Base-by-base conservation (phyloP, 2,329 filamentous ascomycete species). In the Penicillium occitanis region DNA sequence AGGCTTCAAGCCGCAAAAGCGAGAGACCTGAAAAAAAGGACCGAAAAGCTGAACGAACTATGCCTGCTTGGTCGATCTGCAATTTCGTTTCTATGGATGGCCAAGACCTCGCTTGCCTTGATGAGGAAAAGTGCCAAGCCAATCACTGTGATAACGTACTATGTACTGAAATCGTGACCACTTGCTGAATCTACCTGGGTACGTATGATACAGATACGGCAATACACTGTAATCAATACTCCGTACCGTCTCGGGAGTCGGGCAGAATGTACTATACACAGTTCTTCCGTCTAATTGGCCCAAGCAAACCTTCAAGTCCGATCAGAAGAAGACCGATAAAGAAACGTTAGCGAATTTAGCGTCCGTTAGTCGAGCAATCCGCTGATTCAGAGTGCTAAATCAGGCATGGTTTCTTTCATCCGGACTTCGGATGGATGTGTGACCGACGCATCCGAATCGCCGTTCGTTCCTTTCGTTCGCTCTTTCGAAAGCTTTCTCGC, bases 41-140 rank as follows among this genome's bases (percentile, higher is more conserved):
- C 25, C 50, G 40, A 19, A 42, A 17, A 46, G 22, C 57, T 60
- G 57, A 60, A 33, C 4, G 37, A 5, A 30, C 25, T 63, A 63
- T 44, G 35, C 55, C 63, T 65, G 63, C 63, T 65, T 61, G 30
- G 57, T 65, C 55, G 55, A 61, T 65, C 48, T 25, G 44, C 28
- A 65, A 65, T 46, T 30, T 60, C 7, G 37, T 10, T 46, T 44
- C 5, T 44, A 42, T 28, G 35, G 37, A n/a, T 14, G 25, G 57
- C 57, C 57, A 60, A 60, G 57, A 42, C 37, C 55, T 60, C 40
- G 28, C 57, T 60, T 60, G 6, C 11, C 53, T 13, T 22, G n/a
- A 40, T 13, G 30, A 40, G 53, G 30, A 57, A 37, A 2, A 14
- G 19, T 14, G 51, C 51, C 51, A 55, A 55, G 51, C 51, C 8